Conservation (phyloP, 225 moss, liverwort and hornwort genomes). For the Sphagnum tenellum region DNA sequence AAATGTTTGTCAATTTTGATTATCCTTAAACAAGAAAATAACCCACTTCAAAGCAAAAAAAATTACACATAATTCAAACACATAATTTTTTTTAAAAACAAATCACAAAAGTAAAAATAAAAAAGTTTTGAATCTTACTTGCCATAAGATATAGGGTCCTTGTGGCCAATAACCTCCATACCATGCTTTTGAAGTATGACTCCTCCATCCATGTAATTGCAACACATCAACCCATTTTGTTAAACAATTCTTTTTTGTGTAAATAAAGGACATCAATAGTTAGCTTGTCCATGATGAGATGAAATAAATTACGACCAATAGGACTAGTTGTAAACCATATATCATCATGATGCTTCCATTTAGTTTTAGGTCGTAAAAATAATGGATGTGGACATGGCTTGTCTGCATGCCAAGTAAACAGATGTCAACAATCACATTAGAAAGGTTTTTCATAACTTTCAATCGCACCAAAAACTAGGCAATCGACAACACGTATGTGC, state of each 20-base stretch:
- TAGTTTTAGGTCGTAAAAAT: background rate
- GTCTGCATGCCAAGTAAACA: background rate
- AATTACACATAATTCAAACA: too few relatives aligned
- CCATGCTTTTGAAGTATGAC: background rate
- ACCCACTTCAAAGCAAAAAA: too few relatives aligned
- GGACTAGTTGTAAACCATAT: background rate
- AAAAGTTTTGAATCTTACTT: background rate
- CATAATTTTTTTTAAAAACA: too few relatives aligned
- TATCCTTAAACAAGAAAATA: too few relatives aligned
- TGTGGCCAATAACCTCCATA: background rate
- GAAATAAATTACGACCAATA: background rate
- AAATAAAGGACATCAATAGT: background rate
- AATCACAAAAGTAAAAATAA: background rate
- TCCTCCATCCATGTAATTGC: background rate
- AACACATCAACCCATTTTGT: background rate
- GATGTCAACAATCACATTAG: background rate
- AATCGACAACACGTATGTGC: background rate
- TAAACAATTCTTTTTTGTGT: background rate
- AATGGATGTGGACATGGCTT: background rate
- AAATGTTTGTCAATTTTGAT: too few relatives aligned
- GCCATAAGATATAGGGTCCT: background rate
- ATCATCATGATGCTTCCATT: background rate
- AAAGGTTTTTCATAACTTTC: background rate
- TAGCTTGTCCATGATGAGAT: background rate
- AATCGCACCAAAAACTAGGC: background rate